Conservation (phyloP, 2,329 filamentous ascomycete species). For the Hirsutella thompsonii region DNA sequence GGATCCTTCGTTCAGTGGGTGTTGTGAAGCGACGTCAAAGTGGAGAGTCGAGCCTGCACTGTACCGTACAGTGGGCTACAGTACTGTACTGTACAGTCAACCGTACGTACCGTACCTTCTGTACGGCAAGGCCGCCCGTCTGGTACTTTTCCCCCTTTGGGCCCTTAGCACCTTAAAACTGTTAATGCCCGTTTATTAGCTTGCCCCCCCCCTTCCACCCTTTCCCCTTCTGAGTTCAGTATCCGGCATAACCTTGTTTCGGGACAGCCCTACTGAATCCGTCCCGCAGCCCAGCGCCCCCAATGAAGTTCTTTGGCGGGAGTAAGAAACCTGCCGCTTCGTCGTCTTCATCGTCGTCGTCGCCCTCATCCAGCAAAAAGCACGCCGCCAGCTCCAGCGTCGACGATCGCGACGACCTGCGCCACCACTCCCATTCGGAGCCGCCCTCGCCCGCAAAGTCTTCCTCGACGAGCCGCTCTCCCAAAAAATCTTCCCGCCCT, state of each 20-base stretch:
- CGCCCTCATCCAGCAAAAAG: constrained; percentile 24
- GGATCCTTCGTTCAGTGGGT: too few species aligned
- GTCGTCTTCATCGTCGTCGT: constrained; percentile 5
- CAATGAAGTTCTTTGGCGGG: constrained; percentile 40
- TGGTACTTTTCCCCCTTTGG: constrained; percentile 2
- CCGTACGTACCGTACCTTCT: too few species aligned
- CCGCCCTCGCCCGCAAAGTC: constrained; percentile 24
- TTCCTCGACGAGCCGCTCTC: constrained; percentile 12
- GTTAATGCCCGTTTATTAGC: constrained; percentile 15
- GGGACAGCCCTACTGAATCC: constrained; percentile 16
- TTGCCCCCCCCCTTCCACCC: constrained; percentile 3
- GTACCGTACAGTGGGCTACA: too few species aligned
- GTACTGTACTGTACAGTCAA: too few species aligned
- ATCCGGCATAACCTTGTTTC: constrained; percentile 27
- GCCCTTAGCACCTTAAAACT: not conserved
- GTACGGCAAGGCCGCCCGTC: not conserved
- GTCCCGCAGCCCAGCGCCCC: constrained; percentile 10
- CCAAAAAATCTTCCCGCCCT: constrained; percentile 17
- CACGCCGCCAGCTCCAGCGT: constrained; percentile 19
- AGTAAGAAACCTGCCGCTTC: constrained; percentile 25
- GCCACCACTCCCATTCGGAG: constrained; percentile 23
- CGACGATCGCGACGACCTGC: constrained; percentile 23
- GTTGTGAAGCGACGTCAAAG: too few species aligned
- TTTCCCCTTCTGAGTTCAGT: constrained; percentile 10
- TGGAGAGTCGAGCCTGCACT: too few species aligned